These are phyloP conservation scores for Diaporthe velutina DNA, from an alignment of 2,329 filamentous ascomycete species.

Conservation along the genomic window DNA sequence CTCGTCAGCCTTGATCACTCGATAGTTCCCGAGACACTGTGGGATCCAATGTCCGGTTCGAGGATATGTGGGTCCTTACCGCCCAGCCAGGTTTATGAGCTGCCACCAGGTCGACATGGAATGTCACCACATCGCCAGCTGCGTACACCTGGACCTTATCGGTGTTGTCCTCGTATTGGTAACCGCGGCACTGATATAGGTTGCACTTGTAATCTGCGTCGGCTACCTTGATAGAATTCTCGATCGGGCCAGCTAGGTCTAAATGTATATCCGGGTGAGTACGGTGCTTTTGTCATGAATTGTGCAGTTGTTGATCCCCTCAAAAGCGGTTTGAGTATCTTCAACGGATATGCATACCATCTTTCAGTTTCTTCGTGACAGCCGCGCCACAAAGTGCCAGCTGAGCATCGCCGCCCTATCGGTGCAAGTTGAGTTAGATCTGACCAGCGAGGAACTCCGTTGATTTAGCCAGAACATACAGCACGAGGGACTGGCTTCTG, in stretches of 20 bases:
- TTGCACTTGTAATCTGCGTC: slow-evolving; percentile 16
- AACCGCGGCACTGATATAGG: slow-evolving; percentile 19
- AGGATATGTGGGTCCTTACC: neutral
- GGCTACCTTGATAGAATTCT: slow-evolving; percentile 5
- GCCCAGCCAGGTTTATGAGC: slow-evolving; percentile 21
- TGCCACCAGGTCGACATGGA: slow-evolving; percentile 22
- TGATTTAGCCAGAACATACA: neutral
- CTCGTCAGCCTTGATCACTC: neutral
- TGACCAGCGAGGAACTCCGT: neutral
- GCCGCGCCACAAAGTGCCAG: slow-evolving; percentile 8
- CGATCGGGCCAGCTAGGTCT: slow-evolving; percentile 14
- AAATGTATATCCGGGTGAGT: neutral
- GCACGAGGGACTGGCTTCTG: slow-evolving; percentile 8
- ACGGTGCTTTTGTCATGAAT: neutral
- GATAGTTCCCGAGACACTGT: neutral
- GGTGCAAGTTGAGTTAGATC: neutral
- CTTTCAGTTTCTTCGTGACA: slow-evolving; percentile 5
- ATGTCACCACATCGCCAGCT: slow-evolving; percentile 12
- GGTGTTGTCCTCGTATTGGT: slow-evolving; percentile 22
- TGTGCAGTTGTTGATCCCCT: neutral
- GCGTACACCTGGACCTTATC: neutral
- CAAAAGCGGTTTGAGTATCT: neutral
- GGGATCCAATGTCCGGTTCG: neutral
- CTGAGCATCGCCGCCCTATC: slow-evolving; percentile 8
- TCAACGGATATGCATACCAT: neutral